Conservation (phyloP, 1,284 basidiomycete genomes). For the Termitomyces sp. region DNA sequence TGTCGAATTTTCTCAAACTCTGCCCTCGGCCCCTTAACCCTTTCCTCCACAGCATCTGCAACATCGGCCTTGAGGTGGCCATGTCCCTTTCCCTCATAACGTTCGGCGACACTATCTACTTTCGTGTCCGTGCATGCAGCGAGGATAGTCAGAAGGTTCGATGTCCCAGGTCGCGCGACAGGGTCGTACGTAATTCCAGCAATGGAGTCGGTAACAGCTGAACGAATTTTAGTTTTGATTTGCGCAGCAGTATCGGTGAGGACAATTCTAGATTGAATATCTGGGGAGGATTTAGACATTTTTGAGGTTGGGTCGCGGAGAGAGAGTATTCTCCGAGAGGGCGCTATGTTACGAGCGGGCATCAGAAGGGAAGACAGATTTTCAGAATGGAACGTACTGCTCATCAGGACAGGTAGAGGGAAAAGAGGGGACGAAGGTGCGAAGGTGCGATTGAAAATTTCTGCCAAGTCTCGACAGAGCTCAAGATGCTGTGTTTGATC, state of each 20-base stretch:
- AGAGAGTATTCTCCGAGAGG: conserved; percentile 75
- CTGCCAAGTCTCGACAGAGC: conserved; percentile 79
- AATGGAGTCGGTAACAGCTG: conserved; percentile 83
- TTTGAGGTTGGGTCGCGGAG: conserved; percentile 83
- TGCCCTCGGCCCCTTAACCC: conserved; percentile 63
- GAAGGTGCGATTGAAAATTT: conserved; percentile 75
- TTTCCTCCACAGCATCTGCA: conserved; percentile 66
- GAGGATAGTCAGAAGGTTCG: conserved; percentile 80
- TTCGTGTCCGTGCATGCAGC: conserved; percentile 58
- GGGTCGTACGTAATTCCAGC: conserved; percentile 77
- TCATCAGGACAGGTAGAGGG: conserved; percentile 67
- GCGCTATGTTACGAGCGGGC: conserved; percentile 46
- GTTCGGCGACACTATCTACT: conserved; percentile 40
- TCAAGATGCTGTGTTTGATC: conserved; percentile 95
- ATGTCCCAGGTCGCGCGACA: conserved; percentile 68
- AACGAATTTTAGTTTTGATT: conserved; percentile 71
- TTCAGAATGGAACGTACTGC: conserved; percentile 48
- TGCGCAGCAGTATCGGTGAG: conserved; percentile 70
- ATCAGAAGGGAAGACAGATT: neutral
- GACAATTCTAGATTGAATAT: conserved; percentile 78
- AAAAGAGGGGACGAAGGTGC: conserved; percentile 50
- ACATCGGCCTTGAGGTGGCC: conserved; percentile 72
- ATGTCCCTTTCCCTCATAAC: conserved; percentile 57
- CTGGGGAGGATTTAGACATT: conserved; percentile 93
- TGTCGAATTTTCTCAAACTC: conserved; percentile 63